Percentiles rank a stretch among this genome's conserved stretches.
Evolutionary conservation across 176 grass and related monocot genomes (phyloP).

Genomic region (Elaeis guineensis): DNA sequence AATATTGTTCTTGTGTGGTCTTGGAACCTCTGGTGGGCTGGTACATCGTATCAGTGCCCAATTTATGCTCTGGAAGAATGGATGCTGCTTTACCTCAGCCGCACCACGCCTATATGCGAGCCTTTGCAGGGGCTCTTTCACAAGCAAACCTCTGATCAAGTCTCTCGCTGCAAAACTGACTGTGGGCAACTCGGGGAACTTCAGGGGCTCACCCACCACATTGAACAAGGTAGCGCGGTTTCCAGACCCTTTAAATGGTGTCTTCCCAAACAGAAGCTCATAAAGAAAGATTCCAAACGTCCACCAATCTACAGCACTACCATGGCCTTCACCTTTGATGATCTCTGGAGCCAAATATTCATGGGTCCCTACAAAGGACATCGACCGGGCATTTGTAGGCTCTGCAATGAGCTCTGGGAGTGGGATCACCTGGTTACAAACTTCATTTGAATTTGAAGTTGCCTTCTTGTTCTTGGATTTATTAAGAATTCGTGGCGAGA

Average conservation of each 20-base stretch:
- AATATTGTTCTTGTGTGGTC: too few relatives aligned
- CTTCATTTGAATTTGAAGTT: too few relatives aligned
- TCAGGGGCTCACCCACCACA: conserved; percentile 10
- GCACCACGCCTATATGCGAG: conserved; percentile 5
- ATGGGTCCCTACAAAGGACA: conserved; percentile 12
- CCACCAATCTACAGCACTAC: conserved; percentile 17
- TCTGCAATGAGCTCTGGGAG: conserved; percentile 13
- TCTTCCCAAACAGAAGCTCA: conserved; percentile 17
- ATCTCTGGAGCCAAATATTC: conserved; percentile 17
- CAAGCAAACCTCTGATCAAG: conserved; percentile 11
- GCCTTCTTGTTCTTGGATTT: background rate
- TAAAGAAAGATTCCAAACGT: conserved; percentile 5
- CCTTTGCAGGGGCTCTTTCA: conserved; percentile 13
- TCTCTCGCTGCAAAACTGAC: conserved; percentile 12
- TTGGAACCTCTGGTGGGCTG: background rate
- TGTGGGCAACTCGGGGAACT: conserved; percentile 2
- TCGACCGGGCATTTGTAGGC: conserved; percentile 5
- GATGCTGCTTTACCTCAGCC: conserved; percentile 6
- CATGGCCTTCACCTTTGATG: conserved; percentile 15
- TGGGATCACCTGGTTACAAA: too few relatives aligned
- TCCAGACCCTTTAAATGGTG: conserved; percentile 12
- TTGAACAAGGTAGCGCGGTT: conserved; percentile 13
- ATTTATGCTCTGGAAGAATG: conserved; percentile 14
- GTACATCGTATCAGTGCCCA: conserved; percentile 11
- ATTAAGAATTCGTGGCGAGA: background rate